phyloP scores from a whole-genome alignment of 208 protist genomes.

The Porcisia hertigi region DNA sequence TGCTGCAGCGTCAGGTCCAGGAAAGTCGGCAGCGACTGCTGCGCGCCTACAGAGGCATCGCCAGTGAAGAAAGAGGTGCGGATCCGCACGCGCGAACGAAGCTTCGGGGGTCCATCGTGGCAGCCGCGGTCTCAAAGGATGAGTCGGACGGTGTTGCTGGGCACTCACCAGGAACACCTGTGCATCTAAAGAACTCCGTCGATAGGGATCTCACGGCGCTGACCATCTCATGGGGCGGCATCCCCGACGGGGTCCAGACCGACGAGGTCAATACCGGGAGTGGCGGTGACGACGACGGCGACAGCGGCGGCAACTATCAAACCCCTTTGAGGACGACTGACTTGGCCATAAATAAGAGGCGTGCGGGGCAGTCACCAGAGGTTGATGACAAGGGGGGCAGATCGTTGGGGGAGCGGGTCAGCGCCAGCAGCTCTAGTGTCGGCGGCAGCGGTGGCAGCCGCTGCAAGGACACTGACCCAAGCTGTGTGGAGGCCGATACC shows the following conservation, averaged over 20 bases:
- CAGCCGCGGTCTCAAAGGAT: not conserved
- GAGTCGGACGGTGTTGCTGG: not conserved
- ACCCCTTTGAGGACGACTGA: not conserved
- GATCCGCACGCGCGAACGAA: not conserved
- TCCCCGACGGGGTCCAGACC: not conserved
- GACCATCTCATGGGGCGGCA: constrained; percentile 7
- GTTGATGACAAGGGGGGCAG: not conserved
- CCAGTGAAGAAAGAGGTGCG: not conserved
- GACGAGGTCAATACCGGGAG: not conserved
- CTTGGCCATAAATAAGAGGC: not conserved
- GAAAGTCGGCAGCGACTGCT: constrained; percentile 32
- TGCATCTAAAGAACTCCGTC: not conserved
- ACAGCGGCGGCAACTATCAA: not conserved
- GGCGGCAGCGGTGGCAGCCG: not conserved
- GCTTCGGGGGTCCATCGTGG: not conserved
- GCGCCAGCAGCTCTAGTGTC: not conserved
- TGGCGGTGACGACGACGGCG: not conserved
- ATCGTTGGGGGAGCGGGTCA: not conserved
- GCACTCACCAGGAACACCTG: not conserved
- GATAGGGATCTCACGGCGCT: not conserved
- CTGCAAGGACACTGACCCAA: not conserved
- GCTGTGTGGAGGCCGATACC: not conserved
- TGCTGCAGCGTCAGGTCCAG: constrained; percentile 31
- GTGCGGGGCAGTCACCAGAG: not conserved
- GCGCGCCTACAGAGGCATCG: not conserved